Conservation (phyloP, 2,329 filamentous ascomycete species). For the Bipolaris sorokiniana region DNA sequence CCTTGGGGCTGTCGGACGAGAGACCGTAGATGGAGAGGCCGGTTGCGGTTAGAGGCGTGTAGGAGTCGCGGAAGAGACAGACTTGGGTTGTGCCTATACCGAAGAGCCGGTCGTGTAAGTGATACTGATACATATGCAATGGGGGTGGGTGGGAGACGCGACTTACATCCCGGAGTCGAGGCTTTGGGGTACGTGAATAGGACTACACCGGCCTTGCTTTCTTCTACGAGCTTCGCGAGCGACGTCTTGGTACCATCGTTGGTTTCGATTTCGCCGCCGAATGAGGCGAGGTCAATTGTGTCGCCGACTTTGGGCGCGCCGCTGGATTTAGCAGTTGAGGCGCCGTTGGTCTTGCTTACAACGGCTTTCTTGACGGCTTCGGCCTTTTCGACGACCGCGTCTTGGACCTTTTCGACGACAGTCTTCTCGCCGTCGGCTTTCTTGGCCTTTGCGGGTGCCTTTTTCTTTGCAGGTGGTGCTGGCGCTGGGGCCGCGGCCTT, state of each 20-base stretch:
- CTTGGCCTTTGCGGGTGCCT: conserved; percentile 50
- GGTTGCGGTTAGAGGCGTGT: conserved; percentile 74
- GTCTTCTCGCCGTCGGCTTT: conserved; percentile 40
- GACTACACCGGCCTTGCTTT: conserved; percentile 84
- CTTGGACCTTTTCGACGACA: conserved; percentile 44
- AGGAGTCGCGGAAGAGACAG: conserved; percentile 89
- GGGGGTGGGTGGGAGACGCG: neutral
- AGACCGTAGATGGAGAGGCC: conserved; percentile 90
- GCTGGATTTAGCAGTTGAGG: conserved; percentile 27
- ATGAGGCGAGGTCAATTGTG: conserved; percentile 59
- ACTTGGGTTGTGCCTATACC: conserved; percentile 83
- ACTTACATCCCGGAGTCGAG: conserved; percentile 91
- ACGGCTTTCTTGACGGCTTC: conserved; percentile 43
- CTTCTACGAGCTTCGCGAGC: conserved; percentile 78
- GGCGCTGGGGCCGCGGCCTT: conserved; percentile 61
- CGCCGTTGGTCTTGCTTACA: conserved; percentile 31
- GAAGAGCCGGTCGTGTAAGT: conserved; percentile 17
- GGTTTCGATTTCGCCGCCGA: conserved; percentile 77
- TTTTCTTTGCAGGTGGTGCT: conserved; percentile 56
- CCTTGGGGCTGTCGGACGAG: conserved; percentile 83
- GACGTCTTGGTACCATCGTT: conserved; percentile 83
- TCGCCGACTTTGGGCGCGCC: conserved; percentile 55
- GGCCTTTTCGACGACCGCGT: conserved; percentile 42
- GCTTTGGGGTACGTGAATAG: conserved; percentile 96
- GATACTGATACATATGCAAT: neutral